Base-by-base conservation (phyloP, 2,329 filamentous ascomycete genomes). In the Eutypella sp. region DNA sequence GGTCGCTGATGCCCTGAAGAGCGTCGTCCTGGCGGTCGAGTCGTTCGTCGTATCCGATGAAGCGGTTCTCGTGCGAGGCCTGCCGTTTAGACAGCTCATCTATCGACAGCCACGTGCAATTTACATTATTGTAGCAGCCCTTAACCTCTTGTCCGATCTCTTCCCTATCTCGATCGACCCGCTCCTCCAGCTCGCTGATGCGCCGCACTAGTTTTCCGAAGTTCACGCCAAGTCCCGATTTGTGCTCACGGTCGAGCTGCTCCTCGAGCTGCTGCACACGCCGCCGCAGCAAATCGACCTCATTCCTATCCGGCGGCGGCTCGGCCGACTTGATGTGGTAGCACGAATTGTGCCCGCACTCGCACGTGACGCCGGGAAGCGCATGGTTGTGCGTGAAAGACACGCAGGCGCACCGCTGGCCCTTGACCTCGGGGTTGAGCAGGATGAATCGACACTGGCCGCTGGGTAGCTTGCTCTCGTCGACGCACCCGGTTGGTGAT, bases 371-470 rank as follows among this genome's bases (percentile, higher is more conserved):
- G 31, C 77, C 73, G 1, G 78, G 78, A 10, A 76, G 65, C n/a
- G 67, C 59, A 42, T 67, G 69, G 59, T 79, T 81, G 47, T 76
- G 70, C 4, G 72, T 72, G 60, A 82, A 82, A 48, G 72, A 69
- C 49, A 78, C 74, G 54, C 79, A 82, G 38, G 73, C 78, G 59
- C 79, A 82, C 37, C 79, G 74, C 47, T 78, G 70, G 42, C 78
- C 78, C 53, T 75, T 78, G 59, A 79, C 68, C 55, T 78, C 76
- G 5, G 78, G 75, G 45, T 75, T 68, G 23, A 78, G 67, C 24
- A 82, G 61, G 50, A 82, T 81, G 55, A 77, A 82, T 48, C 77
- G 75, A 53, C 79, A 82, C 54, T 79, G 75, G 25, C 79, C 79
- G 53, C 73, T 69, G 13, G 79, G 79, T 19, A 82, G 68, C 41